These are phyloP conservation scores for Penicillium argentinense DNA, from an alignment of 495 filamentous ascomycete genomes.

Conservation along the genomic window DNA sequence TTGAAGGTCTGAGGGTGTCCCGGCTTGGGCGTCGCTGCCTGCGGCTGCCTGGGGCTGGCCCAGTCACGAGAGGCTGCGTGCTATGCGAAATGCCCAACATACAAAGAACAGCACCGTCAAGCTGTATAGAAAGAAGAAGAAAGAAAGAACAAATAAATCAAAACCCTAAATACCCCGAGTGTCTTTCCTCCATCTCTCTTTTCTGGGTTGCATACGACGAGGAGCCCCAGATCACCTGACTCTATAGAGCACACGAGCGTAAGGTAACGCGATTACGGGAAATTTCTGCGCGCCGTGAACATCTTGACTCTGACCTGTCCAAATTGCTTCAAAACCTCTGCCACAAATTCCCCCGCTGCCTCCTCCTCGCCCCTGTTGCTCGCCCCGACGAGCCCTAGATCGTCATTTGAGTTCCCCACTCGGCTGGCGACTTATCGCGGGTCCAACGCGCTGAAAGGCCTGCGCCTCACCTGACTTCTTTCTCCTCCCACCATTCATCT, in stretches of 20 bases:
- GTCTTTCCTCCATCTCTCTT: too few relatives aligned
- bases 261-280: not conserved
- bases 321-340: too few relatives aligned
- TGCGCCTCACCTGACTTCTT: constrained; percentile 32
- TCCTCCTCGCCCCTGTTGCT: too few relatives aligned
- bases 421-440: constrained; percentile 30
- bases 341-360: too few relatives aligned
- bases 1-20: not conserved
- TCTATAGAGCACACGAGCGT: not conserved
- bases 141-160: too few relatives aligned
- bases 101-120: too few relatives aligned
- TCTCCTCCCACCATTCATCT: constrained; percentile 21
- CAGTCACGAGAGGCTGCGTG: not conserved
- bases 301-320: constrained; percentile 3
- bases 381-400: constrained; percentile 16
- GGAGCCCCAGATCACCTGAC: too few relatives aligned
- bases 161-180: too few relatives aligned
- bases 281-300: not conserved
- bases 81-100: too few relatives aligned
- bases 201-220: too few relatives aligned
- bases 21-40: not conserved
- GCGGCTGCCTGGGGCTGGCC: not conserved
- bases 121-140: too few relatives aligned
- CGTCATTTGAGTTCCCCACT: constrained; percentile 28
- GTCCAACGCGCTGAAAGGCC: constrained; percentile 30